Percentiles rank a stretch among this genome's conserved stretches.
These are phyloP conservation scores for Orobanche coerulescens DNA, from an alignment of 257 asterid species.

Conservation along the genomic window DNA sequence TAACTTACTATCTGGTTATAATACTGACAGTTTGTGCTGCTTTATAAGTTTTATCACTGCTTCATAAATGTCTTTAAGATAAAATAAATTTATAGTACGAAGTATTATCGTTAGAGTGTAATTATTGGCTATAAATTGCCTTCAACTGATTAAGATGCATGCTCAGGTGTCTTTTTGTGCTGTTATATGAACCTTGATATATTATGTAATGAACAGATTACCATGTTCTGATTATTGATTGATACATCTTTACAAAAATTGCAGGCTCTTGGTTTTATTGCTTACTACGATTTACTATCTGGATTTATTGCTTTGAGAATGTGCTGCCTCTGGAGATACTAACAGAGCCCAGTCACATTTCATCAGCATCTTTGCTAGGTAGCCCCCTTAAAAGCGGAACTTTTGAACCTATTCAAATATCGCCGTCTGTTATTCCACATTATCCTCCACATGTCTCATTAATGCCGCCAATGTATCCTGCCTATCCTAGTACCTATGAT, in stretches of 20 bases:
- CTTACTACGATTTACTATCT: slow-evolving; percentile 49
- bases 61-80: slow-evolving; percentile 2
- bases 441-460: slow-evolving; percentile 55
- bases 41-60: neutral
- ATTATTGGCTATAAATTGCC: neutral
- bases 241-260: slow-evolving; percentile 10
- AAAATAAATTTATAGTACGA: neutral
- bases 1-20: neutral
- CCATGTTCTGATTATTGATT: neutral
- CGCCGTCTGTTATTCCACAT: slow-evolving; percentile 80
- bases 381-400: slow-evolving; percentile 62
- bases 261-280: slow-evolving; percentile 66
- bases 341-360: slow-evolving; percentile 29
- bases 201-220: neutral
- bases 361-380: slow-evolving; percentile 46
- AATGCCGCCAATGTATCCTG: slow-evolving; percentile 93
- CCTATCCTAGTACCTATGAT: slow-evolving; percentile 70
- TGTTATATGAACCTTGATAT: neutral
- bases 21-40: neutral
- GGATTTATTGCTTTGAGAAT: slow-evolving; percentile 57
- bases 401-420: slow-evolving; percentile 86
- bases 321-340: slow-evolving; percentile 37
- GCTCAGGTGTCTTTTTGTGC: neutral
- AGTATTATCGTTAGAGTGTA: neutral
- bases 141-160: neutral